Evolutionary conservation across 495 filamentous ascomycete genomes (phyloP).

Genomic region (Lineolata rhizophorae): DNA sequence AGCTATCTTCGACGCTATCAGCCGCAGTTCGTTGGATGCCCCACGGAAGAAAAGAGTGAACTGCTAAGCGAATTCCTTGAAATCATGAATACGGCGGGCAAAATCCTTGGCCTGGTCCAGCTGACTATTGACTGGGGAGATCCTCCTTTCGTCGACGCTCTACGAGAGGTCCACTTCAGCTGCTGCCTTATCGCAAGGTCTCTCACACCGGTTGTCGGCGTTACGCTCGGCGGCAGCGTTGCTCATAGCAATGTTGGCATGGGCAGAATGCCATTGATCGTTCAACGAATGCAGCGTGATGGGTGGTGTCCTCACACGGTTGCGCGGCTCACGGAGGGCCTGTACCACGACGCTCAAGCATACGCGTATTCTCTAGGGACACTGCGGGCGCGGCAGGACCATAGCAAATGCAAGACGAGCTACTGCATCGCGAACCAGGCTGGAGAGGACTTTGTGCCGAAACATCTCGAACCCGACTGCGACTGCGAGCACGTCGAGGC

Average conservation of each 20-base stretch:
- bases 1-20: neutral
- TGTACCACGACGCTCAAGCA: neutral
- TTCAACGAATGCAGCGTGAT: neutral
- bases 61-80: too few relatives aligned
- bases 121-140: too few relatives aligned
- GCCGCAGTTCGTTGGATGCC: too few relatives aligned
- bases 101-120: too few relatives aligned
- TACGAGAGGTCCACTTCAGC: too few relatives aligned
- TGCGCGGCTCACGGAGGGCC: neutral
- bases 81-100: too few relatives aligned
- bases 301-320: neutral
- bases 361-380: slow-evolving; percentile 2
- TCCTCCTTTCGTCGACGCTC: too few relatives aligned
- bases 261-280: neutral
- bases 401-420: neutral
- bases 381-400: neutral
- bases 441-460: neutral
- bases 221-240: too few relatives aligned
- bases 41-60: too few relatives aligned
- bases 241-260: neutral
- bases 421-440: slow-evolving; percentile 2
- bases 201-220: too few relatives aligned
- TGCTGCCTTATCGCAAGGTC: too few relatives aligned
- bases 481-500: neutral
- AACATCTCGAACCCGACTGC: slow-evolving; percentile 1